Evolutionary conservation across 2,329 filamentous ascomycete genomes (phyloP).

Genomic region (Calonectria naviculata): DNA sequence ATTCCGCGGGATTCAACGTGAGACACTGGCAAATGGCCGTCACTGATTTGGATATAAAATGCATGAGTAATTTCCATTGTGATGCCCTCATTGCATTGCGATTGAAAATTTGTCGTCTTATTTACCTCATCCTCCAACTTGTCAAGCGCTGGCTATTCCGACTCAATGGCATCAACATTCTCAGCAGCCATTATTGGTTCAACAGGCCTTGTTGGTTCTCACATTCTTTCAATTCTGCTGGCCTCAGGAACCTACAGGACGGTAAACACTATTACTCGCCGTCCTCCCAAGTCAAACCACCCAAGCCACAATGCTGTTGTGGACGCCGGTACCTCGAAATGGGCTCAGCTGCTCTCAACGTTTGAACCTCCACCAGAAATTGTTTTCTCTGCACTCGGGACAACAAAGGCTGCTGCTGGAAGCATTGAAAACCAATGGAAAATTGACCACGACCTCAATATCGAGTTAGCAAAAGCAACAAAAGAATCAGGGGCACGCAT

Average conservation of each 20-base stretch:
- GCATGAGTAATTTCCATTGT: no score
- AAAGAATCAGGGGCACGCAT: neutral
- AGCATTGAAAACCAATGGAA: neutral
- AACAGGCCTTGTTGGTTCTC: neutral
- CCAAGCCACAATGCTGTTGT: neutral
- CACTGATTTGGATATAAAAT: no score
- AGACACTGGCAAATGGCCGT: no score
- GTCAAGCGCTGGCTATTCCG: no score
- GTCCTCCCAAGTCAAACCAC: neutral
- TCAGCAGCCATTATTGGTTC: neutral
- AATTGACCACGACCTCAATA: neutral
- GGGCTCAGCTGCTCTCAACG: neutral
- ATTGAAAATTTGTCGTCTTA: no score
- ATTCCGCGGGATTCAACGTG: no score
- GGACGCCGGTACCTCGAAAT: neutral
- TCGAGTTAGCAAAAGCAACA: neutral
- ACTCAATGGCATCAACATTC: neutral
- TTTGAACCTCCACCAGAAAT: neutral
- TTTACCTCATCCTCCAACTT: no score
- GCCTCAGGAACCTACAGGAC: neutral
- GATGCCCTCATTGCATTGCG: no score
- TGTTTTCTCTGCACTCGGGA: neutral
- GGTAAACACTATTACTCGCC: neutral
- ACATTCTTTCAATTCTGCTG: neutral
- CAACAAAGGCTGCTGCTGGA: neutral